Conservation (phyloP, 305 asterid genomes). For the Solanum hybrid region DNA sequence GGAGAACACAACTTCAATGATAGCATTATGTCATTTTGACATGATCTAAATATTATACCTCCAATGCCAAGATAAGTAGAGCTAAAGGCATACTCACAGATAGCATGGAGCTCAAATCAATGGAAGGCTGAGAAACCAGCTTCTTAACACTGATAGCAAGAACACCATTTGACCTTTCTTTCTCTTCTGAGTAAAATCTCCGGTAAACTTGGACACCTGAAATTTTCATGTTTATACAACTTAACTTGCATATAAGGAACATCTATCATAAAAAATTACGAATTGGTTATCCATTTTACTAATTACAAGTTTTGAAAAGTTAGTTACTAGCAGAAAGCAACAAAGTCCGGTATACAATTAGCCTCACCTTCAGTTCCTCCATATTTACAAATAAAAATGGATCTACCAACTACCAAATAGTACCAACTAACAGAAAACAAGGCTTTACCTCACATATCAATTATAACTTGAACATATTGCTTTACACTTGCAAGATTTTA, state of each 20-base stretch:
- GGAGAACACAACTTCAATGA: not conserved
- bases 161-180: constrained; percentile 66
- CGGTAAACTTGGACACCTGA: constrained; percentile 75
- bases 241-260: not conserved
- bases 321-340: not conserved
- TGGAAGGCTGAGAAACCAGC: constrained; percentile 37
- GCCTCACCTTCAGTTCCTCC: not conserved
- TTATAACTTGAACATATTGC: not conserved
- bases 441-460: not conserved
- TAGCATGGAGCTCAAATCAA: constrained; percentile 40
- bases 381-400: not conserved
- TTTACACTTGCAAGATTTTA: not conserved
- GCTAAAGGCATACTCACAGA: constrained; percentile 35
- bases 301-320: not conserved
- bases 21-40: not conserved
- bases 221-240: constrained; percentile 9
- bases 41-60: not conserved
- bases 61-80: not conserved
- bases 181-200: constrained; percentile 69
- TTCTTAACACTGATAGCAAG: constrained; percentile 45
- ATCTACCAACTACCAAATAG: not conserved
- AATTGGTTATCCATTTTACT: not conserved
- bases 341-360: not conserved
- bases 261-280: not conserved
- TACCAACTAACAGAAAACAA: not conserved